Conservation (phyloP, 2,329 filamentous ascomycete species). For the Lasiodiplodia sp. region DNA sequence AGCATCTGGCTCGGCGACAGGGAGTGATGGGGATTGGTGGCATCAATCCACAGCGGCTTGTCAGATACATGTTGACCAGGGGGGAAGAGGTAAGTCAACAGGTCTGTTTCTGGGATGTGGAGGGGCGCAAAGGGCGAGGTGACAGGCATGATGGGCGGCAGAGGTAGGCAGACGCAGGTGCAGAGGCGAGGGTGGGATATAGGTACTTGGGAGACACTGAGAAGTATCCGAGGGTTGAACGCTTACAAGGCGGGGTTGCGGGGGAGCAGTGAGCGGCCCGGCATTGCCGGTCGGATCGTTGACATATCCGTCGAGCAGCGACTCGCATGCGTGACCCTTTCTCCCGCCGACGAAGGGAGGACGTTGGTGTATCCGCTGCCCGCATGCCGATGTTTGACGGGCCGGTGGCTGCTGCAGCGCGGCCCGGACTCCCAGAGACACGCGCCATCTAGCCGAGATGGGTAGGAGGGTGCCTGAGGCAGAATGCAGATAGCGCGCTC, state of each 20-base stretch:
- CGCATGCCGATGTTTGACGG: too few species aligned
- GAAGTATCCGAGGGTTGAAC: conserved; percentile 1
- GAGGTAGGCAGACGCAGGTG: neutral
- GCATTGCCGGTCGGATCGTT: neutral
- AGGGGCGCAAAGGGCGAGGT: conserved; percentile 70
- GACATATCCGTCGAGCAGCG: neutral
- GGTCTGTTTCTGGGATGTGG: conserved; percentile 68
- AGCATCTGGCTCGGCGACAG: conserved; percentile 68
- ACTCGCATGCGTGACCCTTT: neutral
- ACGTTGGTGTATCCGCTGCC: too few species aligned
- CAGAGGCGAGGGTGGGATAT: neutral
- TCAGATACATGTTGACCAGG: conserved; percentile 36
- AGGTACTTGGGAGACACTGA: neutral
- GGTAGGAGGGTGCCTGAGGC: too few species aligned
- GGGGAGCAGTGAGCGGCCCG: conserved; percentile 3
- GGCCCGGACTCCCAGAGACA: too few species aligned
- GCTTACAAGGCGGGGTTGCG: conserved; percentile 14
- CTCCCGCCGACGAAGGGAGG: too few species aligned
- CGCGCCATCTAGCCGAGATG: too few species aligned
- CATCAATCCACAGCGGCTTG: conserved; percentile 66
- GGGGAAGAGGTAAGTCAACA: conserved; percentile 46
- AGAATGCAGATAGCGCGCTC: too few species aligned
- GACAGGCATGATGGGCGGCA: conserved; percentile 68
- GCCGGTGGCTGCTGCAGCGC: too few species aligned
- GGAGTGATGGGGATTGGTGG: conserved; percentile 70